Percentiles rank a stretch among this genome's conserved stretches.
Evolutionary conservation across 768 basidiomycete genomes (phyloP).

Genomic region (Boletus rubescentipes): DNA sequence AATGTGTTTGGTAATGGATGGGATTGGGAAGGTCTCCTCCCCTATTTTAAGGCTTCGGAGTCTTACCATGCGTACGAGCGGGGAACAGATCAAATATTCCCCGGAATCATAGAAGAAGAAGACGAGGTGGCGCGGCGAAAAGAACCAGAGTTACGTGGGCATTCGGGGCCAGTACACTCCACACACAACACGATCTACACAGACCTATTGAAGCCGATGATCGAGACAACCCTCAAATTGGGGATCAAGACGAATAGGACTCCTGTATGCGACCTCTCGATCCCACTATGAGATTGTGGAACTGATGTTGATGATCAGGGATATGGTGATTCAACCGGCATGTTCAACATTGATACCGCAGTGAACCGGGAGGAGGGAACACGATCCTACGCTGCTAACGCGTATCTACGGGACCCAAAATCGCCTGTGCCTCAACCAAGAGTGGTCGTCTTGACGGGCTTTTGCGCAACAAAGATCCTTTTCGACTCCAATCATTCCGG

Average conservation of each 20-base stretch:
- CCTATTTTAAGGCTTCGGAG: constrained; percentile 16
- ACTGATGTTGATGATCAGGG: constrained; percentile 7
- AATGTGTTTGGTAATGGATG: constrained; percentile 16
- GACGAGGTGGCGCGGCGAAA: constrained; percentile 8
- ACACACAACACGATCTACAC: constrained; percentile 17
- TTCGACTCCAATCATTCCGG: constrained; percentile 1
- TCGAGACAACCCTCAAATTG: constrained; percentile 1
- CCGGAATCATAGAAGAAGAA: constrained; percentile 10
- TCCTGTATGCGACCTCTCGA: constrained; percentile 5
- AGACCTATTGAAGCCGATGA: constrained; percentile 12
- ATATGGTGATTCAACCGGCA: constrained; percentile 14
- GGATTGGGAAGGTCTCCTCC: constrained; percentile 16
- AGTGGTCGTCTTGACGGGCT: constrained; percentile 4
- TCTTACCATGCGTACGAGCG: constrained; percentile 2
- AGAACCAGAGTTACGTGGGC: constrained; percentile 12
- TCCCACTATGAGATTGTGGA: background rate
- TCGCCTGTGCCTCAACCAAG: constrained; percentile 11
- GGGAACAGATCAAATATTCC: constrained; percentile 16
- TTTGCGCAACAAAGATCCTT: constrained; percentile 12
- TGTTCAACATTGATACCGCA: constrained; percentile 20
- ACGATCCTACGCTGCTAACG: constrained; percentile 20
- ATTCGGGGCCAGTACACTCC: constrained; percentile 11
- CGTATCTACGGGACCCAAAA: constrained; percentile 12
- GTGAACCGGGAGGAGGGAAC: constrained; percentile 15
- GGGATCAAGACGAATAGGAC: constrained; percentile 19